These are phyloP conservation scores for Dentipellis sp. DNA, from an alignment of 768 basidiomycete species.

Conservation along the genomic window DNA sequence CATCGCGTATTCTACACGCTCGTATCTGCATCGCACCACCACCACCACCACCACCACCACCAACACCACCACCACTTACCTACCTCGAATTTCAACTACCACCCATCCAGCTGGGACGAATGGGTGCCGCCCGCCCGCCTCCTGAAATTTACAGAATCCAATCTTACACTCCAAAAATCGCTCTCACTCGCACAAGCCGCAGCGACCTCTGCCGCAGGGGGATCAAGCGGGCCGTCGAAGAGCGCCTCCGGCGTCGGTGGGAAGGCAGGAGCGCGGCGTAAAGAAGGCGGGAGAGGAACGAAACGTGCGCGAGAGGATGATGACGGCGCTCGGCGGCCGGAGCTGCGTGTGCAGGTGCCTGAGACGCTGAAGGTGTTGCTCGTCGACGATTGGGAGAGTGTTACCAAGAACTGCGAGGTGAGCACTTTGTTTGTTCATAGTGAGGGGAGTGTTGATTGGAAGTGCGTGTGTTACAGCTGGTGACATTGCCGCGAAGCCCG, in stretches of 20 bases:
- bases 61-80: neutral
- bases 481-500: conserved; percentile 73
- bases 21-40: too few relatives aligned
- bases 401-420: conserved; percentile 92
- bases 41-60: neutral
- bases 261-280: conserved; percentile 48
- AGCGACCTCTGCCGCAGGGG: conserved; percentile 27
- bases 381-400: conserved; percentile 96
- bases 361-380: conserved; percentile 83
- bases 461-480: conserved; percentile 45
- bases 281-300: conserved; percentile 48
- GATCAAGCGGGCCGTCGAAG: conserved; percentile 25
- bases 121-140: conserved; percentile 82
- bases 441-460: neutral
- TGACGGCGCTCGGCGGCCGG: conserved; percentile 69
- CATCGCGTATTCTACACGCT: neutral
- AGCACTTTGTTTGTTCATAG: conserved; percentile 2
- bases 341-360: conserved; percentile 86
- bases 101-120: conserved; percentile 77
- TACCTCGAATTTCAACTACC: too few relatives aligned
- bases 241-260: conserved; percentile 12
- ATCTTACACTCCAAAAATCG: conserved; percentile 67
- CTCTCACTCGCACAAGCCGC: conserved; percentile 42
- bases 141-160: conserved; percentile 77
- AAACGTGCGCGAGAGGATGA: conserved; percentile 77